phyloP scores from a whole-genome alignment of 495 filamentous ascomycete species.

The Tricharina praecox region DNA sequence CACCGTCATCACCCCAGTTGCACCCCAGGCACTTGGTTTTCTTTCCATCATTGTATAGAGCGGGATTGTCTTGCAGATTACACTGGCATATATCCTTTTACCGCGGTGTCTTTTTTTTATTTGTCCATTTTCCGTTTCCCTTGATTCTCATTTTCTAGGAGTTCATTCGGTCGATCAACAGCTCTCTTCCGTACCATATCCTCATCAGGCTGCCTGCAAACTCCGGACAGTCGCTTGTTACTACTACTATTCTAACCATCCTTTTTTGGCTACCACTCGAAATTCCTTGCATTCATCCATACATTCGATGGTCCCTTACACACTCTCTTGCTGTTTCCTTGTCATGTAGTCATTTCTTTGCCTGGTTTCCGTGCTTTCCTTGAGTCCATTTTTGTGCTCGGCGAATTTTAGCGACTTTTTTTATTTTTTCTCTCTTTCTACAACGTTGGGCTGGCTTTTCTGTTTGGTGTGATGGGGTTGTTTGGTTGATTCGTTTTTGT shows the following conservation, averaged over 20 bases:
- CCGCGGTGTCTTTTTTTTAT: neutral
- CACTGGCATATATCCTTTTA: neutral
- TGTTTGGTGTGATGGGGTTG: neutral
- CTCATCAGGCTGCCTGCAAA: neutral
- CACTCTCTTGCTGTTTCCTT: neutral
- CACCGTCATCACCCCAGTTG: too few relatives aligned
- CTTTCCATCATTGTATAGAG: neutral
- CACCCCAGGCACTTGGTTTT: neutral
- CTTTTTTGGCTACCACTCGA: neutral
- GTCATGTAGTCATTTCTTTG: conserved; percentile 4
- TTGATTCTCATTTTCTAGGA: neutral
- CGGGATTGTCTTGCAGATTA: neutral
- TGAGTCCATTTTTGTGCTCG: conserved; percentile 18
- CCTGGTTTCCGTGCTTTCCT: conserved; percentile 8
- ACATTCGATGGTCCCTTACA: neutral
- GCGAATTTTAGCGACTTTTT: conserved; percentile 12
- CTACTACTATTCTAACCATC: too few relatives aligned
- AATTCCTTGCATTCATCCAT: neutral
- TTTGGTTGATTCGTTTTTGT: neutral
- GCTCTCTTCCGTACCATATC: conserved; percentile 5
- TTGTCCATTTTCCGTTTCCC: neutral
- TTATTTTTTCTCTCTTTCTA: neutral
- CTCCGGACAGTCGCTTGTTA: neutral
- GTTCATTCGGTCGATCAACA: neutral
- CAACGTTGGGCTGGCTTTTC: conserved; percentile 2